phyloP scores from a whole-genome alignment of 2,329 filamentous ascomycete genomes.

The Trichophyton verrucosum region DNA sequence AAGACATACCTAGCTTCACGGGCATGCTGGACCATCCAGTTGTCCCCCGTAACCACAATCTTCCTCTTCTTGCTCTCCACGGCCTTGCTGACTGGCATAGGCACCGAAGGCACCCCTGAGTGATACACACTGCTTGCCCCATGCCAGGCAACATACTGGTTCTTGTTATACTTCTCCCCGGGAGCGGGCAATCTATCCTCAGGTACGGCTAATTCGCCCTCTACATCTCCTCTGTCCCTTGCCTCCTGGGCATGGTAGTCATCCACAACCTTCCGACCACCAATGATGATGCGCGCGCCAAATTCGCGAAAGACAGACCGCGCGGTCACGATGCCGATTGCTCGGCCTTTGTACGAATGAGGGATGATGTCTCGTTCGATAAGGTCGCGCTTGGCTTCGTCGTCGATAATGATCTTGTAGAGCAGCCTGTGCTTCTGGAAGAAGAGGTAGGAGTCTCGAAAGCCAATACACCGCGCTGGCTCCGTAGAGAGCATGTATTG shows the following conservation, averaged over 20 bases:
- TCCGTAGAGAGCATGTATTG: slow-evolving; percentile 99
- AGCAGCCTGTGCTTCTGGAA: slow-evolving; percentile 96
- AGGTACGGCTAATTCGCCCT: slow-evolving; percentile 85
- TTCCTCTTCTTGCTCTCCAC: slow-evolving; percentile 69
- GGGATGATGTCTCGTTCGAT: slow-evolving; percentile 93
- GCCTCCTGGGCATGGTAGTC: slow-evolving; percentile 76
- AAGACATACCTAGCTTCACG: slow-evolving; percentile 68
- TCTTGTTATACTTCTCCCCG: slow-evolving; percentile 93
- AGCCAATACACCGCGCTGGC: slow-evolving; percentile 89
- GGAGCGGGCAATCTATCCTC: slow-evolving; percentile 62
- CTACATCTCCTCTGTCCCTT: slow-evolving; percentile 62
- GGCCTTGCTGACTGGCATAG: slow-evolving; percentile 59
- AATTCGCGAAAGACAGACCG: slow-evolving; percentile 96
- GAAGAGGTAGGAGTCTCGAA: slow-evolving; percentile 95
- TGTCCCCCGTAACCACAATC: slow-evolving; percentile 79
- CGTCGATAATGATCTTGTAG: slow-evolving; percentile 95
- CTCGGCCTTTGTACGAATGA: slow-evolving; percentile 94
- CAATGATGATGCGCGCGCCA: slow-evolving; percentile 84
- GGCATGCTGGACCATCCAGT: slow-evolving; percentile 95
- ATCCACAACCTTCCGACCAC: slow-evolving; percentile 71
- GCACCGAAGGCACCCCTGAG: slow-evolving; percentile 63
- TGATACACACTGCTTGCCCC: slow-evolving; percentile 94
- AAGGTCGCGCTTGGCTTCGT: slow-evolving; percentile 92
- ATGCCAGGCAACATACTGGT: slow-evolving; percentile 98
- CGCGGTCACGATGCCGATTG: slow-evolving; percentile 92